Evolutionary conservation across 257 asterid species (phyloP).

Genomic region (Gynochthodes officinalis): DNA sequence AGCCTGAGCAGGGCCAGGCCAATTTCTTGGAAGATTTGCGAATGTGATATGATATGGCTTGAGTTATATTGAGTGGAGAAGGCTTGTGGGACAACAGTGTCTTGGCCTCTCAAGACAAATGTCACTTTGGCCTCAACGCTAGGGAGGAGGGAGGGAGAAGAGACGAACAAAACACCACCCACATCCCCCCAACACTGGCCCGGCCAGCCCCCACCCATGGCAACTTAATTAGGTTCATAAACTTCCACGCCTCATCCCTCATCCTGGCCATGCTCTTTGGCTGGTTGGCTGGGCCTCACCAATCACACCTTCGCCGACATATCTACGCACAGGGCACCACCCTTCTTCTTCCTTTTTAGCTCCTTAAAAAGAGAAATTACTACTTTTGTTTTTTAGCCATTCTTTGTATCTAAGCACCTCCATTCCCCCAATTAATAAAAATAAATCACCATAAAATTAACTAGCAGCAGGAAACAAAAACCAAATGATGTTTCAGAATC

Average conservation of each 20-base stretch:
- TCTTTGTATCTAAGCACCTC: no score
- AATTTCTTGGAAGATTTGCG: neutral
- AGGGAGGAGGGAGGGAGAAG: conserved; percentile 1
- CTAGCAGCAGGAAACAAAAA: no score
- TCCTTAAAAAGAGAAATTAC: no score
- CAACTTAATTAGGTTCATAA: conserved; percentile 31
- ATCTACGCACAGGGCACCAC: neutral
- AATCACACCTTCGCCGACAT: conserved; percentile 38
- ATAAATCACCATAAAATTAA: no score
- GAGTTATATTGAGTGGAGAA: no score
- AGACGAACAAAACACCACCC: conserved; percentile 1
- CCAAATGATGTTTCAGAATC: no score
- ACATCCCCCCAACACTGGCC: no score
- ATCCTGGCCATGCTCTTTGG: conserved; percentile 46
- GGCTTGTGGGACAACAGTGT: conserved; percentile 47
- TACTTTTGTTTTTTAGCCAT: neutral
- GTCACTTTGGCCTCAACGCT: conserved; percentile 24
- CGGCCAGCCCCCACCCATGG: no score
- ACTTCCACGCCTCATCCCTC: conserved; percentile 33
- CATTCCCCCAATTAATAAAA: no score
- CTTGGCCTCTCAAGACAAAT: conserved; percentile 48
- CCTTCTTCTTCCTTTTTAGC: neutral
- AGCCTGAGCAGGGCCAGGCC: conserved; percentile 15
- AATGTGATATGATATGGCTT: conserved; percentile 5
- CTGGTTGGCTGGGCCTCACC: conserved; percentile 43